phyloP scores from a whole-genome alignment of 352 stramenopile genomes.

The Pythium folliculosum region DNA sequence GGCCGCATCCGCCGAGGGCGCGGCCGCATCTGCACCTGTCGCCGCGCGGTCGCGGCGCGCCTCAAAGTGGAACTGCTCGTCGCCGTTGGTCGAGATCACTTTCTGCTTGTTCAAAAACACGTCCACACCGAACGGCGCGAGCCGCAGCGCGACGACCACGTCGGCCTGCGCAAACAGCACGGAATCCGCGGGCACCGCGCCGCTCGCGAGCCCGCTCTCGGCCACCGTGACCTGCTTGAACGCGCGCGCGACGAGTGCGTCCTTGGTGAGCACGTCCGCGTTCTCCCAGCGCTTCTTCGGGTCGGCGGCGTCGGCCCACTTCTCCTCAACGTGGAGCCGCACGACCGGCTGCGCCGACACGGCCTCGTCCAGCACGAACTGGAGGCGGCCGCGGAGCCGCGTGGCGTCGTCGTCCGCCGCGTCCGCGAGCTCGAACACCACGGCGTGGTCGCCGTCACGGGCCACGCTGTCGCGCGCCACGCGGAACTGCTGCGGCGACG shows the following conservation, averaged over 20 bases:
- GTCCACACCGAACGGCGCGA: slow-evolving; percentile 62
- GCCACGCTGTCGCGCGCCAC: slow-evolving; percentile 39
- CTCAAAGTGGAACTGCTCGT: slow-evolving; percentile 77
- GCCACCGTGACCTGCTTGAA: slow-evolving; percentile 37
- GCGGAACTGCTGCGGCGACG: slow-evolving; percentile 34
- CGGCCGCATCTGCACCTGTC: slow-evolving; percentile 22
- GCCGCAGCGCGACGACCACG: slow-evolving; percentile 55
- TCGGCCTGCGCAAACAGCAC: slow-evolving; percentile 41
- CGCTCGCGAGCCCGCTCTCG: slow-evolving; percentile 38
- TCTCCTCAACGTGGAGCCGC: slow-evolving; percentile 59
- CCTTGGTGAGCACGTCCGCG: slow-evolving; percentile 42
- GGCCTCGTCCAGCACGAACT: slow-evolving; percentile 51
- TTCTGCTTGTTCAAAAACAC: slow-evolving; percentile 68
- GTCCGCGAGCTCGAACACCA: slow-evolving; percentile 54
- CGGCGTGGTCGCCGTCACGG: slow-evolving; percentile 27
- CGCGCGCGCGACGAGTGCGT: slow-evolving; percentile 36
- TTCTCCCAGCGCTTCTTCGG: slow-evolving; percentile 63
- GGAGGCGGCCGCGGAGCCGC: slow-evolving; percentile 43
- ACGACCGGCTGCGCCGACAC: slow-evolving; percentile 44
- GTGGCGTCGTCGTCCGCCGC: background rate
- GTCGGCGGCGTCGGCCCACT: slow-evolving; percentile 51
- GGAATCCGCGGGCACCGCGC: slow-evolving; percentile 24
- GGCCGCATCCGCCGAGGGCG: slow-evolving; percentile 24
- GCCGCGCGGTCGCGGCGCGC: slow-evolving; percentile 69
- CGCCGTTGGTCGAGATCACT: slow-evolving; percentile 62